Base-by-base conservation (phyloP, 2,329 filamentous ascomycete species). In the Tolypocladium amazonense region DNA sequence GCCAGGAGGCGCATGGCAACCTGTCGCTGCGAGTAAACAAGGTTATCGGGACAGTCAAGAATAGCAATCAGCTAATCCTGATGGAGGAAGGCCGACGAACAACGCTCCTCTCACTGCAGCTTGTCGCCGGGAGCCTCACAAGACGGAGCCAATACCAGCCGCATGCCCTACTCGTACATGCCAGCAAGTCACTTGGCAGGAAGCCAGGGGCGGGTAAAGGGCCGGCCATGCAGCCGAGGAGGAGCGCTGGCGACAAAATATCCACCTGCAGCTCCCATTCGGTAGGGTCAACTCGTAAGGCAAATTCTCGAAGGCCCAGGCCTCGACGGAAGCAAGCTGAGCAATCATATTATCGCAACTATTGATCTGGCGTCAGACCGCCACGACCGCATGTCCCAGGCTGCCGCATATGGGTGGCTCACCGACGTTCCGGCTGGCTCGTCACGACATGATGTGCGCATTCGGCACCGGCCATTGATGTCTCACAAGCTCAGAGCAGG, bases 51-150 rank as follows among this genome's bases (percentile, higher is more conserved):
- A 12, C 20, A 35, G 50, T 53, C 55, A 56, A 63, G 63, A 65
- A 65, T 65, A 65, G 64, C n/a, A 65, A 50, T 57, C 33, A 57
- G 57, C 64, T 65, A 65, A 56, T 23, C 59, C 60, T n/a, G 23
- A 55, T 56, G 47, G 37, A 37, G 61, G 30, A 56, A 63, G 56
- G 61, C 30, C 55, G 56, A 54, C 54, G 35, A 56, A 27, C 54
- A 18, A 8, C 25, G 20, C 25, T 56, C 15, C 27, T 30, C 25
- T 20, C 50, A 35, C 9, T 53, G 50, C 50, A 35, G 50, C 27
- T n/a, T 23, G 15, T 25, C 14, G 30, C 47, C n/a, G 30, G 50
- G 50, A 53, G 50, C 50, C 50, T 53, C 50, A n/a, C n/a, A 35
- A 33, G 18, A 33, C 50, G 20, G 47, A 14, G 27, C 50, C 27